Evolutionary conservation across 345 rosid species (phyloP).

Genomic region (Citrus maxima): DNA sequence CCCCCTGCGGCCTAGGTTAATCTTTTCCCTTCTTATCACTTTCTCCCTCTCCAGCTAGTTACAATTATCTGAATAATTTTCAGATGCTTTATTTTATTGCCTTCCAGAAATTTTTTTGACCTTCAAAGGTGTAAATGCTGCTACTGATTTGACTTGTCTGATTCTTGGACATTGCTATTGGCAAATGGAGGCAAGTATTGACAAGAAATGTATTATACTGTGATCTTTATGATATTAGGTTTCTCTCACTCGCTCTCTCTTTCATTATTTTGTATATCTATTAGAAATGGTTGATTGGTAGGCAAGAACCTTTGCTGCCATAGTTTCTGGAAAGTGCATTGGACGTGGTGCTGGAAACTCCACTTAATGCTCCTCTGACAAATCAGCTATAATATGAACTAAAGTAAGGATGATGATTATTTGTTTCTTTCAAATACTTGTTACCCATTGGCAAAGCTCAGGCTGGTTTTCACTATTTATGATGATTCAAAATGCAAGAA

Average conservation of each 20-base stretch:
- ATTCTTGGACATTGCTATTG: conserved; percentile 16
- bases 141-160: neutral
- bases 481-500: neutral
- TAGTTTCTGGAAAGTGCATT: neutral
- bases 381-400: neutral
- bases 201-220: neutral
- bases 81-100: conserved; percentile 15
- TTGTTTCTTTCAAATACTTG: neutral
- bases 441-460: neutral
- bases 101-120: conserved; percentile 14
- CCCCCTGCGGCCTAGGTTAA: conserved; percentile 83
- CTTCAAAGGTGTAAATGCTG: conserved; percentile 25
- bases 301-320: neutral
- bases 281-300: neutral
- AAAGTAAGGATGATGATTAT: neutral
- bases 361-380: neutral
- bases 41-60: neutral
- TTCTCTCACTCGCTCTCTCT: neutral
- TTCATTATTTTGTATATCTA: neutral
- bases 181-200: conserved; percentile 11
- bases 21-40: neutral
- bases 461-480: neutral
- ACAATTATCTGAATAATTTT: neutral
- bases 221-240: neutral
- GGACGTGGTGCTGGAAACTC: neutral